Percentiles rank a stretch among this genome's conserved stretches.
Conservation (phyloP, 2,329 filamentous ascomycete genomes). For the Alternaria sp. region DNA sequence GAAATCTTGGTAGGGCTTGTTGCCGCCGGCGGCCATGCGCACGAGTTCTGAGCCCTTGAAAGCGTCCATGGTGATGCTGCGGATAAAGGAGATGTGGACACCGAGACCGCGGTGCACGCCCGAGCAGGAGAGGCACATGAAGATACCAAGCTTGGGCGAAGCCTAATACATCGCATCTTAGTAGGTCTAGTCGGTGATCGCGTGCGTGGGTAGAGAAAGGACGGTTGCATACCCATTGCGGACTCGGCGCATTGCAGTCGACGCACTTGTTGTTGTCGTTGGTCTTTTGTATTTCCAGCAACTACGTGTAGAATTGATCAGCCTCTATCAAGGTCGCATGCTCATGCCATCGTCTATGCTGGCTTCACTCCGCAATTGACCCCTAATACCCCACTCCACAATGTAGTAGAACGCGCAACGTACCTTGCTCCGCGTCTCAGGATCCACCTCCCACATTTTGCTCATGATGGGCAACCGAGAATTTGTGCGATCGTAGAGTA, state of each 20-base stretch:
- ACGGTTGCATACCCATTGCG: constrained; percentile 81
- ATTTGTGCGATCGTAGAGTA: constrained; percentile 4
- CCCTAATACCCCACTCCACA: constrained; percentile 21
- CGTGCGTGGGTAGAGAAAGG: constrained; percentile 12
- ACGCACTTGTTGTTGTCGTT: constrained; percentile 90
- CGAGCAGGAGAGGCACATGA: constrained; percentile 96
- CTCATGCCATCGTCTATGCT: not conserved
- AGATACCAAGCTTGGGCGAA: constrained; percentile 95
- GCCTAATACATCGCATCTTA: constrained; percentile 57
- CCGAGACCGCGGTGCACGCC: constrained; percentile 93
- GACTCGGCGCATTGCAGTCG: constrained; percentile 93
- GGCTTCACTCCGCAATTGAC: constrained; percentile 13
- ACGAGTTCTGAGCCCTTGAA: constrained; percentile 94
- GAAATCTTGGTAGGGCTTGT: constrained; percentile 85
- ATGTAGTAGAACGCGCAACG: constrained; percentile 23
- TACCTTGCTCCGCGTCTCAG: constrained; percentile 95
- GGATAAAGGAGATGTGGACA: constrained; percentile 98
- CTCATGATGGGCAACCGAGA: constrained; percentile 51
- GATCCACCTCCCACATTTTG: constrained; percentile 99
- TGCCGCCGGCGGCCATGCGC: constrained; percentile 92
- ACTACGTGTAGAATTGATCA: constrained; percentile 60
- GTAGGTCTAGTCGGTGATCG: constrained; percentile 22
- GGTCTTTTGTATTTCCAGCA: constrained; percentile 89
- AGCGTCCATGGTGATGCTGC: constrained; percentile 97
- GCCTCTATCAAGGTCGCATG: constrained; percentile 8